Percentiles rank a stretch among this genome's conserved stretches.
Conservation (phyloP, 345 rosid species). For the Gossypium rotundifolium region DNA sequence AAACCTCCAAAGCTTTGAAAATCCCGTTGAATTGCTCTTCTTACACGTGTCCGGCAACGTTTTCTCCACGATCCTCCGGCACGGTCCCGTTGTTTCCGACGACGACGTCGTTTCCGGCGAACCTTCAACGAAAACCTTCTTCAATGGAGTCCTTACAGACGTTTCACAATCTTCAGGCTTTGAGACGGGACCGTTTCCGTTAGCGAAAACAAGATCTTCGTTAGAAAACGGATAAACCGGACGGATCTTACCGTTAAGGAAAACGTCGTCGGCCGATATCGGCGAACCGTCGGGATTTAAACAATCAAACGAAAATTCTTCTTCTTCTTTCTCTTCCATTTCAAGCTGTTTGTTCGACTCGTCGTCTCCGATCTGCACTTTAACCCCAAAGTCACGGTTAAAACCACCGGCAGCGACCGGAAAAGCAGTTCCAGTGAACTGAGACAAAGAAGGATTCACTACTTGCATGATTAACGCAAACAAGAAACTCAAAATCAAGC, state of each 20-base stretch:
- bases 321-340: slow-evolving; percentile 20
- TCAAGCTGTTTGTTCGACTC: background rate
- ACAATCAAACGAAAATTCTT: slow-evolving; percentile 38
- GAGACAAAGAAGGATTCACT: slow-evolving; percentile 1
- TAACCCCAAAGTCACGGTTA: background rate
- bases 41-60: slow-evolving; percentile 25
- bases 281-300: slow-evolving; percentile 27
- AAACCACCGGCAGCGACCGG: background rate
- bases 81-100: slow-evolving; percentile 27
- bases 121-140: slow-evolving; percentile 25
- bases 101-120: background rate
- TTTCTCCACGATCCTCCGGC: slow-evolving; percentile 24
- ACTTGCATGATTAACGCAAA: background rate
- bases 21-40: slow-evolving; percentile 57
- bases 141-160: slow-evolving; percentile 18
- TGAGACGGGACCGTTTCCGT: background rate
- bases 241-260: slow-evolving; percentile 41
- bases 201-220: slow-evolving; percentile 23
- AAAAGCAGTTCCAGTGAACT: background rate
- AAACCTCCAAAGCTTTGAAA: slow-evolving; percentile 44
- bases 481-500: background rate
- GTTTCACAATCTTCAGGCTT: slow-evolving; percentile 4
- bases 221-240: slow-evolving; percentile 38
- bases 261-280: slow-evolving; percentile 36
- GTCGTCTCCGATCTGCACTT: background rate